A percentile compares a stretch with the other conserved stretches of the same genome.
phyloP scores from a whole-genome alignment of 2,329 filamentous ascomycete species.

The Fusarium solani-melongenae region DNA sequence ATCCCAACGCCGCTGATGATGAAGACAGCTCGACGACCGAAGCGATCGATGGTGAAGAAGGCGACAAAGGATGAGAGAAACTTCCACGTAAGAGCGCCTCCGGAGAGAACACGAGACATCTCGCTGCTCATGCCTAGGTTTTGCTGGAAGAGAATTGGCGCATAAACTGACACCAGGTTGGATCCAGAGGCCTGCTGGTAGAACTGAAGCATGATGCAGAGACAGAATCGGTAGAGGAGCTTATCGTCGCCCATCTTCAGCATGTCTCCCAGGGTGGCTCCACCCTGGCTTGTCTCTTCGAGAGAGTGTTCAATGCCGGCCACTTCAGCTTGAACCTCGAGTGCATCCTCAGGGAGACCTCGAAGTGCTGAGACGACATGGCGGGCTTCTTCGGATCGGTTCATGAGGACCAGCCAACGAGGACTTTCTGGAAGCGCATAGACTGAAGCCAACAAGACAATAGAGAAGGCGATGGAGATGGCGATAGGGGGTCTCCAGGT shows the following conservation, averaged over 20 bases:
- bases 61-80: slow-evolving; percentile 44
- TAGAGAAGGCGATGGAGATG: slow-evolving; percentile 47
- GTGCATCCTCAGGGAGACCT: slow-evolving; percentile 50
- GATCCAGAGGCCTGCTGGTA: slow-evolving; percentile 45
- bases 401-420: slow-evolving; percentile 51
- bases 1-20: slow-evolving; percentile 42
- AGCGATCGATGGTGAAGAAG: slow-evolving; percentile 45
- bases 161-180: slow-evolving; percentile 46
- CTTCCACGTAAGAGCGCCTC: slow-evolving; percentile 47
- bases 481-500: slow-evolving; percentile 55
- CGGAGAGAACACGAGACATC: slow-evolving; percentile 39
- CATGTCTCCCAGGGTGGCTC: slow-evolving; percentile 55
- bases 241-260: slow-evolving; percentile 62
- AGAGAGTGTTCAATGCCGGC: slow-evolving; percentile 60
- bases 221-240: slow-evolving; percentile 57
- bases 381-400: slow-evolving; percentile 45
- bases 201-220: slow-evolving; percentile 48
- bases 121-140: slow-evolving; percentile 37
- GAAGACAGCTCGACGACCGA: slow-evolving; percentile 42
- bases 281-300: slow-evolving; percentile 52
- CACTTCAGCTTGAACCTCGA: slow-evolving; percentile 55
- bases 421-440: slow-evolving; percentile 51
- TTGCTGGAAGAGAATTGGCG: slow-evolving; percentile 44
- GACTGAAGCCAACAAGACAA: slow-evolving; percentile 48
- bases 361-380: slow-evolving; percentile 52